Conservation (phyloP, 495 filamentous ascomycete genomes). For the Diplogelasinospora grovesii region DNA sequence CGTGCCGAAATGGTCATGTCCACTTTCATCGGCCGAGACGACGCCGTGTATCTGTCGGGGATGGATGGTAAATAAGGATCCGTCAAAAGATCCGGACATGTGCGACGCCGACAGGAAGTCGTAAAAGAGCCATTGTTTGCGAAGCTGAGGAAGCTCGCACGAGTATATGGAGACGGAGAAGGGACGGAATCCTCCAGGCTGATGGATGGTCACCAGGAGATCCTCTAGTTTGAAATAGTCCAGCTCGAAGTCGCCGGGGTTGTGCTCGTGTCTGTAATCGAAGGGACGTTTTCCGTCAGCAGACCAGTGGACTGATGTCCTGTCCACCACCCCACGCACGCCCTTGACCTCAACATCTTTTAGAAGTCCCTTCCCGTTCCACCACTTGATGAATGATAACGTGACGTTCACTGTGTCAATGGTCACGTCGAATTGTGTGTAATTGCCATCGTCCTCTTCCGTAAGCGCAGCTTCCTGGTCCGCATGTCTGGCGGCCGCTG, state of each 20-base stretch:
- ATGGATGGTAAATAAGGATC: constrained; percentile 95
- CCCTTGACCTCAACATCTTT: constrained; percentile 91
- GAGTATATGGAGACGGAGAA: constrained; percentile 93
- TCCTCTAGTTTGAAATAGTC: constrained; percentile 95
- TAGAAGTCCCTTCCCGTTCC: constrained; percentile 89
- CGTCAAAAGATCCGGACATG: constrained; percentile 92
- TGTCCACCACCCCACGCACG: constrained; percentile 91
- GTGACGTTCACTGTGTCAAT: constrained; percentile 95
- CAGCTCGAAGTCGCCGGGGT: constrained; percentile 92
- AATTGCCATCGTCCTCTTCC: constrained; percentile 86
- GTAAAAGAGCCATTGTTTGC: constrained; percentile 97
- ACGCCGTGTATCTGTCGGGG: constrained; percentile 79
- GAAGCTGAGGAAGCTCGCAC: constrained; percentile 84
- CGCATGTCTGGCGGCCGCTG: constrained; percentile 62
- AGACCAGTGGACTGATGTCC: constrained; percentile 69
- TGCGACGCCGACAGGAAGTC: constrained; percentile 92
- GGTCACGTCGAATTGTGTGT: constrained; percentile 94
- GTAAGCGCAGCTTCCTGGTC: constrained; percentile 29
- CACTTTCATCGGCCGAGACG: constrained; percentile 33
- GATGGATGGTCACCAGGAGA: constrained; percentile 83
- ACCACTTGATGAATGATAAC: constrained; percentile 95
- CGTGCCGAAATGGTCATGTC: constrained; percentile 34
- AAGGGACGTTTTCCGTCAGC: constrained; percentile 73
- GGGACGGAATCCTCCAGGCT: constrained; percentile 82
- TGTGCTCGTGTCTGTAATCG: constrained; percentile 77